Percentiles rank a stretch among this genome's conserved stretches.
Conservation (phyloP, 495 filamentous ascomycete genomes). For the Penicillium mononematosum region DNA sequence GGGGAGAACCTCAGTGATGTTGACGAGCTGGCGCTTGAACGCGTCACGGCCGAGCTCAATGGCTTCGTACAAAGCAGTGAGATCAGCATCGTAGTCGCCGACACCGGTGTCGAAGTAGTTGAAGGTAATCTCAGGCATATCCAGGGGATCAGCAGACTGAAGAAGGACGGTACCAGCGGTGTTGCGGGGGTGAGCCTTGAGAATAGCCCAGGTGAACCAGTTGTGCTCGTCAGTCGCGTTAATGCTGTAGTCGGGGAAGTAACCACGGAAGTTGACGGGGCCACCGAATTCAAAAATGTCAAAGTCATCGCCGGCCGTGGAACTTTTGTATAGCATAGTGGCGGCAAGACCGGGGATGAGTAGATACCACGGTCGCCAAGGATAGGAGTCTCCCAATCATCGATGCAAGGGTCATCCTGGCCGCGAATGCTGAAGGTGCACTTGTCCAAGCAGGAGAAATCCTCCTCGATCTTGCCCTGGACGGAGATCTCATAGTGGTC, state of each 20-base stretch:
- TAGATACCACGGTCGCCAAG: slow-evolving; percentile 49
- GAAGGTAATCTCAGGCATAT: slow-evolving; percentile 56
- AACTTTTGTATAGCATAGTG: slow-evolving; percentile 48
- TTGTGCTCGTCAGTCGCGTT: slow-evolving; percentile 29
- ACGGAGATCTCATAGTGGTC: slow-evolving; percentile 61
- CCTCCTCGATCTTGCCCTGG: slow-evolving; percentile 32
- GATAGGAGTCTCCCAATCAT: slow-evolving; percentile 37
- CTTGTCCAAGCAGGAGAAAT: slow-evolving; percentile 39
- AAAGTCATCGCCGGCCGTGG: slow-evolving; percentile 36
- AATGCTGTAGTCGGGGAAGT: slow-evolving; percentile 39
- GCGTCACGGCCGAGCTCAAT: slow-evolving; percentile 44
- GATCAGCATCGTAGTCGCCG: slow-evolving; percentile 38
- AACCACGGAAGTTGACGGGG: slow-evolving; percentile 49
- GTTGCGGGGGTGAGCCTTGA: slow-evolving; percentile 55
- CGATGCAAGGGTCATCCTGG: slow-evolving; percentile 44
- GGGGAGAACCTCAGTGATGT: slow-evolving; percentile 46
- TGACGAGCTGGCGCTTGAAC: slow-evolving; percentile 29
- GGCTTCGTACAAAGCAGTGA: slow-evolving; percentile 49
- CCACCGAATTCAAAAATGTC: slow-evolving; percentile 56
- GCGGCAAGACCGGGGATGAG: slow-evolving; percentile 48
- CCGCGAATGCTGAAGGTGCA: slow-evolving; percentile 17
- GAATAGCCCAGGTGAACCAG: slow-evolving; percentile 49
- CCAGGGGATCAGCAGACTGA: slow-evolving; percentile 49
- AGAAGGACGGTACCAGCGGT: slow-evolving; percentile 53
- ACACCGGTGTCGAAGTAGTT: slow-evolving; percentile 52